Evolutionary conservation across 441 rosid genomes (phyloP).

Genomic region (Populus hybrid): DNA sequence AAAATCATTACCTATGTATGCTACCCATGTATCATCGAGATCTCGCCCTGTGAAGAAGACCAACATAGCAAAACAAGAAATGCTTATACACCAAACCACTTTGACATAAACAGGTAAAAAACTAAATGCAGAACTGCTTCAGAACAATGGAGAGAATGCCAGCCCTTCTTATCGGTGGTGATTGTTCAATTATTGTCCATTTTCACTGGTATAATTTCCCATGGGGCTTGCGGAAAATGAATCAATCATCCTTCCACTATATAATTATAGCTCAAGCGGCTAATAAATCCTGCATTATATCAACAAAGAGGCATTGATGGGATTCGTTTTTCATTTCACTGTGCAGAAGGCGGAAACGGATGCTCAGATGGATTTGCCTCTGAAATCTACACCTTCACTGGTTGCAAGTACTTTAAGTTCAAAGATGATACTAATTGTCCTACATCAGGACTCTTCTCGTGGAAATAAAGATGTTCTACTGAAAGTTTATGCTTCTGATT

Average conservation of each 20-base stretch:
- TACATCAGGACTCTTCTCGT: not conserved
- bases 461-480: not conserved
- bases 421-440: not conserved
- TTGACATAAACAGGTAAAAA: not conserved
- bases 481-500: not conserved
- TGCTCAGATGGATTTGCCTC: not conserved
- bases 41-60: slow-evolving; percentile 60
- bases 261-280: not conserved
- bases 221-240: not conserved
- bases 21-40: slow-evolving; percentile 94
- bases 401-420: not conserved
- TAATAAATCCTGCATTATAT: not conserved
- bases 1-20: slow-evolving; percentile 51
- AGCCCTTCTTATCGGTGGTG: not conserved
- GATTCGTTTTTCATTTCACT: not conserved
- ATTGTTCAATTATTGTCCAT: not conserved
- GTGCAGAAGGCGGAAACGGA: not conserved
- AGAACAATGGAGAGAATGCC: not conserved
- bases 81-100: not conserved
- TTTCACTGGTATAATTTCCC: not conserved
- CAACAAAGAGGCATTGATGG: not conserved
- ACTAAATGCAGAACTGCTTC: not conserved
- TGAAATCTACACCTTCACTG: not conserved
- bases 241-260: not conserved
- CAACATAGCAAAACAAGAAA: slow-evolving; percentile 8